phyloP scores from a whole-genome alignment of 225 moss, liverwort and hornwort species.

The Marchantia polymorpha region DNA sequence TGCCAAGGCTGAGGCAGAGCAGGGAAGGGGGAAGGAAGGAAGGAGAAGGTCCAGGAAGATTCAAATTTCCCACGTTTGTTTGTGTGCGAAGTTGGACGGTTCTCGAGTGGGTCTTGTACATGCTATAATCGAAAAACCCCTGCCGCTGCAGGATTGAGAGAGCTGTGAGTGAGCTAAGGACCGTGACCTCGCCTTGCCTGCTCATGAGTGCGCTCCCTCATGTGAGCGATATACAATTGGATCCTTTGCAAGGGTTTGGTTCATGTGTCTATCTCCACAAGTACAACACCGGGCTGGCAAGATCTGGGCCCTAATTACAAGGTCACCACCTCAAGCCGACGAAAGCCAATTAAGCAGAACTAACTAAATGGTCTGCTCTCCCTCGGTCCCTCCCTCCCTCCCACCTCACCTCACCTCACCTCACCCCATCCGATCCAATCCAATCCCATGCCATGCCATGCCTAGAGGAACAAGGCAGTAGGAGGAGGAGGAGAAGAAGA shows the following conservation, averaged over 20 bases:
- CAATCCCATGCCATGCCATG: no score
- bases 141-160: not conserved
- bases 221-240: not conserved
- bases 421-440: no score
- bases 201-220: slow-evolving; percentile 7
- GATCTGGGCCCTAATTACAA: not conserved
- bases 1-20: not conserved
- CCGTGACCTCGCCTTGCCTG: slow-evolving; percentile 1
- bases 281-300: slow-evolving; percentile 4
- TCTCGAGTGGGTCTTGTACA: not conserved
- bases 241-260: slow-evolving; percentile 2
- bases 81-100: not conserved
- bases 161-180: slow-evolving; percentile 2
- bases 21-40: no score
- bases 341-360: no score
- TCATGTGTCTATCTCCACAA: not conserved
- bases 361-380: no score
- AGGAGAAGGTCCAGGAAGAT: not conserved
- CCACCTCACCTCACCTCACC: no score
- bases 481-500: not conserved
- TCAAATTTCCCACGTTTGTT: slow-evolving; percentile 1
- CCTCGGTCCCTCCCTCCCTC: no score
- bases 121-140: not conserved
- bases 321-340: not conserved
- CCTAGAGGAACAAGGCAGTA: no score